Conservation (phyloP, 2,329 filamentous ascomycete genomes). For the Trichoderma semiorbis region DNA sequence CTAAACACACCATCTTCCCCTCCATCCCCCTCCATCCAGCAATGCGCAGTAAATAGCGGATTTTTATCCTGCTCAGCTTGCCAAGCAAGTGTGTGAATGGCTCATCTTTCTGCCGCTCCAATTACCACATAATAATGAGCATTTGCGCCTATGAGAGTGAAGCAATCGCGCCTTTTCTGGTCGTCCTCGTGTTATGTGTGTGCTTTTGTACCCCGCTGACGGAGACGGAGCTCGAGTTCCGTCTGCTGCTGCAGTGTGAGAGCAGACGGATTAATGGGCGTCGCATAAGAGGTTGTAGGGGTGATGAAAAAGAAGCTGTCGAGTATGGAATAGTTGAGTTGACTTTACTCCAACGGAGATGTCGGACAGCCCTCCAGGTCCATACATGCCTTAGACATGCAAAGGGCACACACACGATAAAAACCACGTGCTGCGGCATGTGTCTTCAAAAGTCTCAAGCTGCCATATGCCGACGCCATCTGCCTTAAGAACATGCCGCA, state of each 20-base stretch:
- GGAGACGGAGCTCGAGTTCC: neutral
- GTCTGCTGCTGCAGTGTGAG: neutral
- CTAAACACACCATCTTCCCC: neutral
- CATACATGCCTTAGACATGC: too few relatives aligned
- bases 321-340: neutral
- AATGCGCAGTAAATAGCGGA: neutral
- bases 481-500: neutral
- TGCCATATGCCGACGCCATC: neutral
- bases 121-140: neutral
- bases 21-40: neutral
- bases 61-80: neutral
- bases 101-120: conserved; percentile 8
- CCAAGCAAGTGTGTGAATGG: neutral
- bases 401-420: neutral
- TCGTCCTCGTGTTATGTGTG: neutral
- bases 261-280: neutral
- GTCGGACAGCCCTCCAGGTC: neutral
- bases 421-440: neutral
- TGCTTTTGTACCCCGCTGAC: neutral
- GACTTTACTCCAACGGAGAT: neutral
- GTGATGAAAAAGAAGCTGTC: neutral
- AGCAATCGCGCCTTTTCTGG: neutral
- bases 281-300: neutral
- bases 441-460: too few relatives aligned
- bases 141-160: neutral